Evolutionary conservation across 176 grass and related monocot species (phyloP).

Genomic region (Puya raimondii): DNA sequence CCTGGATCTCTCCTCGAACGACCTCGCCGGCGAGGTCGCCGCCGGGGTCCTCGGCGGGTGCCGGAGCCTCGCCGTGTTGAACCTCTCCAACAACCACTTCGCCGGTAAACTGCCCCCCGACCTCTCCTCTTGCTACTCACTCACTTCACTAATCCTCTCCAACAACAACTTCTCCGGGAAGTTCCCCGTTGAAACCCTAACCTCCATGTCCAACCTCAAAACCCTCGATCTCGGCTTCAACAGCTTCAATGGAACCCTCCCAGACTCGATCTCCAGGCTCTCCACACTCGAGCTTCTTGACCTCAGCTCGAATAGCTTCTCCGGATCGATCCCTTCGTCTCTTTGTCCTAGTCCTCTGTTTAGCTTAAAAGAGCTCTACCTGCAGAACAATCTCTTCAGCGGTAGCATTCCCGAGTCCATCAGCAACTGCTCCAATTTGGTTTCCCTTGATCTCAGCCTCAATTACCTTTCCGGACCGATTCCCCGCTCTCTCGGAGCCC

Average conservation of each 20-base stretch:
- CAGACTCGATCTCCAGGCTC: slow-evolving; percentile 41
- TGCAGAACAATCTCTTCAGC: slow-evolving; percentile 88
- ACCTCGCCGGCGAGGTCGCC: slow-evolving; percentile 36
- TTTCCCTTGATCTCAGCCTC: slow-evolving; percentile 92
- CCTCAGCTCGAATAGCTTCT: slow-evolving; percentile 81
- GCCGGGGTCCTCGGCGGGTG: slow-evolving; percentile 42
- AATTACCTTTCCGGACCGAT: slow-evolving; percentile 67
- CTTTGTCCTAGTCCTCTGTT: slow-evolving; percentile 39
- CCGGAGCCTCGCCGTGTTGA: slow-evolving; percentile 35
- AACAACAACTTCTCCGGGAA: slow-evolving; percentile 91
- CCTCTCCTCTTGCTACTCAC: slow-evolving; percentile 37
- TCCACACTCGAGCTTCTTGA: slow-evolving; percentile 64
- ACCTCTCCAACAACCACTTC: slow-evolving; percentile 77
- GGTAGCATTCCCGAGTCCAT: slow-evolving; percentile 58
- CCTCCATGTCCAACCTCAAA: slow-evolving; percentile 40
- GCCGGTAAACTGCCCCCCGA: slow-evolving; percentile 47
- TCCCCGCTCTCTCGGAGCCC: slow-evolving; percentile 43
- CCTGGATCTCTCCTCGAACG: slow-evolving; percentile 78
- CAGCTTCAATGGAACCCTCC: slow-evolving; percentile 52
- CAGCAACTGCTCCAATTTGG: slow-evolving; percentile 64
- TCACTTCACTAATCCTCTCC: slow-evolving; percentile 51
- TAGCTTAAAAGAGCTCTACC: slow-evolving; percentile 61
- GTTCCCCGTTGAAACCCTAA: slow-evolving; percentile 36
- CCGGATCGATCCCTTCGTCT: slow-evolving; percentile 48
- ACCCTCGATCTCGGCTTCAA: slow-evolving; percentile 69